Evolutionary conservation across 1,284 basidiomycete genomes (phyloP).

Genomic region (Naganishia liquefaciens): DNA sequence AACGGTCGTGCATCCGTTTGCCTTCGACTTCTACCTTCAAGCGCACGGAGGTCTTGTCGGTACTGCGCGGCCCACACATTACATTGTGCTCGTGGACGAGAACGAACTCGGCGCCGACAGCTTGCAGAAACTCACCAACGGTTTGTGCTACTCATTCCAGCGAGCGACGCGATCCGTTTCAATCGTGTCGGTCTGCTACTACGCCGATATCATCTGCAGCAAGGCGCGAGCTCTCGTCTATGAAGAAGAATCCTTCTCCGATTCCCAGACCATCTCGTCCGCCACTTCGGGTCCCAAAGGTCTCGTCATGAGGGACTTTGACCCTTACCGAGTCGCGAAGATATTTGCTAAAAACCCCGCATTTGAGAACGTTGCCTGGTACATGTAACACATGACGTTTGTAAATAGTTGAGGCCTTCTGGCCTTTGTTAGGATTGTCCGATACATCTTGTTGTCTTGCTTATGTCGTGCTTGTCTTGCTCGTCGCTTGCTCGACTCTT

Average conservation of each 20-base stretch:
- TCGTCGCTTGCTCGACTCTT: neutral
- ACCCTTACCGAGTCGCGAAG: conserved; percentile 17
- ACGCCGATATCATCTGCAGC: conserved; percentile 32
- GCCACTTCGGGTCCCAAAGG: conserved; percentile 8
- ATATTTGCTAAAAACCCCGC: conserved; percentile 23
- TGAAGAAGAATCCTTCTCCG: conserved; percentile 30
- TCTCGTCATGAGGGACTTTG: conserved; percentile 9
- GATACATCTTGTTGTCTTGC: too few species aligned
- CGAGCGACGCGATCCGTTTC: conserved; percentile 32
- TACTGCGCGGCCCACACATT: conserved; percentile 55
- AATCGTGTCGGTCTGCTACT: conserved; percentile 32
- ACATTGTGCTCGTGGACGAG: conserved; percentile 36
- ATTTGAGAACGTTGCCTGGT: conserved; percentile 28
- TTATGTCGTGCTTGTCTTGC: neutral
- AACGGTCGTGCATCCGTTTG: conserved; percentile 53
- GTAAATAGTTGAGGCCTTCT: too few species aligned
- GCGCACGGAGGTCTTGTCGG: conserved; percentile 46
- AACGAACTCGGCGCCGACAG: conserved; percentile 30
- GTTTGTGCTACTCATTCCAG: conserved; percentile 31
- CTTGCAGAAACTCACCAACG: conserved; percentile 31
- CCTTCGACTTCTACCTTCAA: conserved; percentile 54
- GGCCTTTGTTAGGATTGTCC: too few species aligned
- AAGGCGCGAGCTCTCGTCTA: conserved; percentile 28
- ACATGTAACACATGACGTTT: conserved; percentile 4
- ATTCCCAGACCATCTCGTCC: conserved; percentile 19